A percentile compares a stretch with the other conserved stretches of the same genome.
phyloP scores from a whole-genome alignment of 2,329 filamentous ascomycete species.

The Bisporella sp. region DNA sequence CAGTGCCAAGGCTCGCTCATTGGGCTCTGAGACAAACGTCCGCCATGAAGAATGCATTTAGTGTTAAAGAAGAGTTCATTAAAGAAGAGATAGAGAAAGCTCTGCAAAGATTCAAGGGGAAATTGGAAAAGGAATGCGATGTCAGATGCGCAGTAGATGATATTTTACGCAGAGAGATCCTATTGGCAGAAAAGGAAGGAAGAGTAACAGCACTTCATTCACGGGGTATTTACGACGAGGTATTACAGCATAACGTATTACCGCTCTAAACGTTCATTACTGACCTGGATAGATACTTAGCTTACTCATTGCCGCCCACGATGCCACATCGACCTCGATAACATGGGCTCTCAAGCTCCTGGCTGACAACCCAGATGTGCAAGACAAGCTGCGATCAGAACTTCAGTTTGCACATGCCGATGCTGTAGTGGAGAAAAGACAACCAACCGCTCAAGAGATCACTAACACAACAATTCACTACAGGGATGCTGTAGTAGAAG shows the following conservation, averaged over 20 bases:
- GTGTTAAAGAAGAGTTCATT: slow-evolving; percentile 5
- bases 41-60: background rate
- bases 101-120: background rate
- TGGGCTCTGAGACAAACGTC: slow-evolving; percentile 2
- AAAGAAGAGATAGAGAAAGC: slow-evolving; percentile 2
- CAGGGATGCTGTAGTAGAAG: slow-evolving; percentile 16
- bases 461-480: slow-evolving; percentile 9
- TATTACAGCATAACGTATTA: background rate
- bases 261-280: background rate
- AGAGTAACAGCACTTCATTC: slow-evolving; percentile 3
- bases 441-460: slow-evolving; percentile 12
- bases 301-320: slow-evolving; percentile 7
- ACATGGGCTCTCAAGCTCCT: slow-evolving; percentile 9
- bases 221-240: slow-evolving; percentile 5
- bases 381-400: slow-evolving; percentile 9
- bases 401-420: background rate
- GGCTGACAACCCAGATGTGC: slow-evolving; percentile 4
- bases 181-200: slow-evolving; percentile 3
- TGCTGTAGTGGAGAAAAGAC: slow-evolving; percentile 2
- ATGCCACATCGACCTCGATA: slow-evolving; percentile 6
- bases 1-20: background rate
- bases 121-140: background rate
- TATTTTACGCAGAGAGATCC: slow-evolving; percentile 6
- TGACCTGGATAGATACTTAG: slow-evolving; percentile 5
- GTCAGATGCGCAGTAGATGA: slow-evolving; percentile 8